These are phyloP conservation scores for Aspergillus aculeatus DNA, from an alignment of 2,329 filamentous ascomycete genomes.

Conservation along the genomic window DNA sequence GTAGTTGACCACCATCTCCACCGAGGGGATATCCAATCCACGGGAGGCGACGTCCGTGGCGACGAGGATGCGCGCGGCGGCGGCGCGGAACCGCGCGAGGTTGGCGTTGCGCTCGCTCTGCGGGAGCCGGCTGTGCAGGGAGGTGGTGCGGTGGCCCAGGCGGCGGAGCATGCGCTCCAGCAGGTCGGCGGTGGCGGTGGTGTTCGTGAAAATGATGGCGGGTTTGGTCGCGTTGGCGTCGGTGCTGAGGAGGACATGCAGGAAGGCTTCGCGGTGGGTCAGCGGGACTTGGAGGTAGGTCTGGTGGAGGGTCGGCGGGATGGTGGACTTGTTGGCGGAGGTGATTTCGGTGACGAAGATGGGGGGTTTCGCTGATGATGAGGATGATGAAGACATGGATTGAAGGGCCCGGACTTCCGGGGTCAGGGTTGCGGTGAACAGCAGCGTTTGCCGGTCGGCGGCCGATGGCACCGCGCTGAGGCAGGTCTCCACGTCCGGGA, in stretches of 20 bases:
- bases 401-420: conserved; percentile 87
- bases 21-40: conserved; percentile 92
- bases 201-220: conserved; percentile 92
- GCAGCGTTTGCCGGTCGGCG: conserved; percentile 78
- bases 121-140: conserved; percentile 81
- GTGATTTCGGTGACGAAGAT: conserved; percentile 89
- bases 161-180: conserved; percentile 84
- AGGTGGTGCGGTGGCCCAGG: conserved; percentile 85
- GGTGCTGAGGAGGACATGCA: conserved; percentile 84
- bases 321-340: conserved; percentile 63
- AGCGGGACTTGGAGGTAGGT: conserved; percentile 85
- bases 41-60: conserved; percentile 93
- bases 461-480: conserved; percentile 77
- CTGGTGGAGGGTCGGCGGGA: conserved; percentile 78
- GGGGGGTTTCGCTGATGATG: conserved; percentile 59
- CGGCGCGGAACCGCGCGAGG: conserved; percentile 84
- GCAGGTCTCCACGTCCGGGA: conserved; percentile 90
- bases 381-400: conserved; percentile 66
- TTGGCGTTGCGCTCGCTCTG: conserved; percentile 85
- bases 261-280: conserved; percentile 90
- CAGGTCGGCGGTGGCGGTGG: conserved; percentile 81
- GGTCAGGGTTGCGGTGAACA: conserved; percentile 96
- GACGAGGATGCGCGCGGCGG: conserved; percentile 83
- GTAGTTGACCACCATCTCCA: conserved; percentile 88
- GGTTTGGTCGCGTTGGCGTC: conserved; percentile 71